Evolutionary conservation across 2,329 filamentous ascomycete species (phyloP).

Genomic region (Xylariaceae sp.): DNA sequence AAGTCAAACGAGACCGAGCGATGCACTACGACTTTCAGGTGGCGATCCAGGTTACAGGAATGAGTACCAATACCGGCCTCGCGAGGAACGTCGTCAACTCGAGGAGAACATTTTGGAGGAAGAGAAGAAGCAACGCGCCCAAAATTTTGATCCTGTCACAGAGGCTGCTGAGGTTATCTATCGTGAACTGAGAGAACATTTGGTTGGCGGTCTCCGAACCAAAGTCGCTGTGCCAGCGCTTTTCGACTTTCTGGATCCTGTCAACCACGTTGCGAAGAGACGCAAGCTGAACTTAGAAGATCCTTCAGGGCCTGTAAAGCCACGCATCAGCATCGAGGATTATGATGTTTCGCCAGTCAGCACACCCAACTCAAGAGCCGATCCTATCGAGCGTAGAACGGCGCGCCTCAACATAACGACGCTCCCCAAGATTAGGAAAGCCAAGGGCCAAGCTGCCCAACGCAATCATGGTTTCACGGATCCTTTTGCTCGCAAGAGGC

Average conservation of each 20-base stretch:
- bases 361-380: constrained; percentile 61
- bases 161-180: constrained; percentile 78
- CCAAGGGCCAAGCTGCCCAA: constrained; percentile 53
- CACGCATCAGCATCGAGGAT: constrained; percentile 53
- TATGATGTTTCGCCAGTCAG: constrained; percentile 60
- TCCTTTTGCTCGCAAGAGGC: constrained; percentile 61
- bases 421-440: constrained; percentile 72
- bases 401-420: constrained; percentile 57
- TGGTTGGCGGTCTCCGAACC: constrained; percentile 84
- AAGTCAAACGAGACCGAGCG: constrained; percentile 20
- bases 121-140: constrained; percentile 82
- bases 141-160: constrained; percentile 82
- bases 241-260: constrained; percentile 77
- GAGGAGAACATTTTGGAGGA: constrained; percentile 81
- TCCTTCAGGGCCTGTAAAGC: constrained; percentile 35
- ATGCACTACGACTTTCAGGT: constrained; percentile 27
- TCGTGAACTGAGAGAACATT: constrained; percentile 77
- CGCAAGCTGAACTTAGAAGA: constrained; percentile 61
- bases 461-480: constrained; percentile 63
- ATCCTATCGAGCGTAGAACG: constrained; percentile 58
- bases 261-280: constrained; percentile 73
- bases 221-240: constrained; percentile 79
- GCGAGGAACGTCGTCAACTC: constrained; percentile 68
- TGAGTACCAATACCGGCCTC: constrained; percentile 60
- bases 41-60: constrained; percentile 55